A percentile compares a stretch with the other conserved stretches of the same genome.
These are phyloP conservation scores for Tagetes erecta DNA, from an alignment of 129 eudicot genomes.

Conservation along the genomic window DNA sequence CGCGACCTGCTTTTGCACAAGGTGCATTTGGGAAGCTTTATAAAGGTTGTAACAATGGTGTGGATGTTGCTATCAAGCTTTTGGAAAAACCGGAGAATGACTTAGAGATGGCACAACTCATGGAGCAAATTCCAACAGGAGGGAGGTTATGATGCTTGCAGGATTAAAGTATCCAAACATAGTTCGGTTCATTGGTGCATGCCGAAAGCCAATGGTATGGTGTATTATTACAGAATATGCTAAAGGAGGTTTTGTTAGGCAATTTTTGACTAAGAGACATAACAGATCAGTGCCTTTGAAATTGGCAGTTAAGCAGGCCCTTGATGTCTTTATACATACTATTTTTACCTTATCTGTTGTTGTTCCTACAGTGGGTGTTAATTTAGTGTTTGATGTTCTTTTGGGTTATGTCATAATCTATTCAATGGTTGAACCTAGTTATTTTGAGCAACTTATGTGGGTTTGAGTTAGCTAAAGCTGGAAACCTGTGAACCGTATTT, in stretches of 20 bases:
- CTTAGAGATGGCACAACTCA: conserved; percentile 52
- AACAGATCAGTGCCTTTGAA: conserved; percentile 32
- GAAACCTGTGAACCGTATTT: no score
- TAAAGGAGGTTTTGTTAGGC: conserved; percentile 89
- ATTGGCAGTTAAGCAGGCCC: conserved; percentile 54
- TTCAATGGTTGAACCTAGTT: no score
- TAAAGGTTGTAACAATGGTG: conserved; percentile 69
- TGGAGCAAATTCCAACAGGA: conserved; percentile 93
- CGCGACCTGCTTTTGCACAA: conserved; percentile 40
- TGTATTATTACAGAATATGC: conserved; percentile 90
- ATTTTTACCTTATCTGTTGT: no score
- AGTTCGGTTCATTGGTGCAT: conserved; percentile 80
- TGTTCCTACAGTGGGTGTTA: no score
- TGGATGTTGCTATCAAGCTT: conserved; percentile 72
- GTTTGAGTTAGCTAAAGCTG: no score
- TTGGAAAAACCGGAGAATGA: conserved; percentile 16
- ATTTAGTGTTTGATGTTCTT: no score
- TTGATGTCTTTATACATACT: conserved; percentile 77
- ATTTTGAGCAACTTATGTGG: no score
- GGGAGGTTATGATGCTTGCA: conserved; percentile 83
- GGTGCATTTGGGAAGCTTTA: conserved; percentile 82
- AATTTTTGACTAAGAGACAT: conserved; percentile 60
- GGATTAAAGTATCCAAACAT: conserved; percentile 71
- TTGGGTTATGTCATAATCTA: no score
- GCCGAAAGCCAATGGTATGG: conserved; percentile 93